Base-by-base conservation (phyloP, 148 eudicot genomes). In the Fagopyrum tataricum region DNA sequence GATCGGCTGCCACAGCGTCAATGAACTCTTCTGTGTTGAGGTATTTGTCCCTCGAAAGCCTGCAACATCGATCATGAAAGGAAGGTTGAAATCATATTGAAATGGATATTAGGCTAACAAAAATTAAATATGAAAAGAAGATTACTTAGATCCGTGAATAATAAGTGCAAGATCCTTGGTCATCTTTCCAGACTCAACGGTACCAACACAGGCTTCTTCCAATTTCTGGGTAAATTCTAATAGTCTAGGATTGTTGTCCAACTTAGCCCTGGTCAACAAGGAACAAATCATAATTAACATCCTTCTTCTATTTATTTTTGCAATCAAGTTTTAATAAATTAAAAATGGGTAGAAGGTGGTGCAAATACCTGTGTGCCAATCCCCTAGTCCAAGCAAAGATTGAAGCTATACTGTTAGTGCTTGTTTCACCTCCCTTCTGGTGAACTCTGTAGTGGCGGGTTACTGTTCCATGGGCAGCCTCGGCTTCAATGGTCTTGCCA, bases 381-480 rank as follows among this genome's bases (percentile, higher is more conserved):
- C 97, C 97, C 47, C 96, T 84, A 42, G 97, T 76, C 97, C 97
- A 92, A 42, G 97, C 97, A 84, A 92, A 92, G 82, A 92, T 90
- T 10, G 97, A 92, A 58, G 97, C 97, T 69, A 92, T 90, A 81
- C 97, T 92, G 82, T 92, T 92, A 68, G 96, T 92, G 86, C 97
- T 92, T 70, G 97, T 92, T 82, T 92, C 97, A 73, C 97, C 96
- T 9, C 93, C 96, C 79, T 92, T 92, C 73, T 92, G 97, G 82
- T 90, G 93, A 82, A 92, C 96, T 79, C 96, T 84, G 82, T 73
- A 92, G 83, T 92, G 97, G 55, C 97, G 93, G 9, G 97, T 90
- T 42, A 92, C 96, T 62, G 97, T 92, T 39, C 97, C 96, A 84
- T 92, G 97, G 66, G 97, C 97, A 61, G 97, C 97, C 88, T 92